Evolutionary conservation across 192 early-diverging fungal species (phyloP).

Genomic region (Nowakowskiella sp.): DNA sequence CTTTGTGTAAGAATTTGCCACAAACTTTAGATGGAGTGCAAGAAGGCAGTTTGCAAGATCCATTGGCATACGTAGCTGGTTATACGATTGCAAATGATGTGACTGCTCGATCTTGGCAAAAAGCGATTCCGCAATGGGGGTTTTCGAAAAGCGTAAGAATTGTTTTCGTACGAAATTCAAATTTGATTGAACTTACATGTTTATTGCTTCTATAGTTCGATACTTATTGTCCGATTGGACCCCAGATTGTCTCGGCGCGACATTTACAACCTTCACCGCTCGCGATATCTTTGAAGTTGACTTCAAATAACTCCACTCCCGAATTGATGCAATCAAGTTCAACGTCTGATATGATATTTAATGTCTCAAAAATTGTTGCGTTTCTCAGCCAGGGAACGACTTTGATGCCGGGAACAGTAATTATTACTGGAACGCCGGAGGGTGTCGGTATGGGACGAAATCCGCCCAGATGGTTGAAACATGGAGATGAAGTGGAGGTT

Average conservation of each 20-base stretch:
- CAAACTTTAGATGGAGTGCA: no score
- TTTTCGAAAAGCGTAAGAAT: constrained; percentile 42
- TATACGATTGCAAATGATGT: constrained; percentile 56
- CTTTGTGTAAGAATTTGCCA: constrained; percentile 44
- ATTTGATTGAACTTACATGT: no score
- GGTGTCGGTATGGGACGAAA: constrained; percentile 43
- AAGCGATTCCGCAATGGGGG: constrained; percentile 45
- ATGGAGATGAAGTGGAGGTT: constrained; percentile 40
- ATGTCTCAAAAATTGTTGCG: constrained; percentile 39
- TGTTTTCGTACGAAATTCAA: no score
- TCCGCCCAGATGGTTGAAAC: constrained; percentile 45
- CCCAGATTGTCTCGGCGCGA: constrained; percentile 44
- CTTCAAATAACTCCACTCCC: no score
- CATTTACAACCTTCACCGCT: constrained; percentile 40
- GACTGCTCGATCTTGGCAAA: constrained; percentile 52
- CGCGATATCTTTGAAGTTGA: constrained; percentile 32
- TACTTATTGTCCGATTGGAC: constrained; percentile 51
- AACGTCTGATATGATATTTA: constrained; percentile 52
- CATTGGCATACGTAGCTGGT: constrained; percentile 46
- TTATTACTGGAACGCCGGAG: constrained; percentile 41
- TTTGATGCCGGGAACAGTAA: constrained; percentile 45
- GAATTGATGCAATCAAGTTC: constrained; percentile 40
- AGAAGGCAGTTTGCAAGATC: constrained; percentile 29
- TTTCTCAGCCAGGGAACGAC: constrained; percentile 58
- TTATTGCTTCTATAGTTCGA: constrained; percentile 40